These are phyloP conservation scores for Huntiella omanensis DNA, from an alignment of 2,329 filamentous ascomycete species.

Conservation along the genomic window DNA sequence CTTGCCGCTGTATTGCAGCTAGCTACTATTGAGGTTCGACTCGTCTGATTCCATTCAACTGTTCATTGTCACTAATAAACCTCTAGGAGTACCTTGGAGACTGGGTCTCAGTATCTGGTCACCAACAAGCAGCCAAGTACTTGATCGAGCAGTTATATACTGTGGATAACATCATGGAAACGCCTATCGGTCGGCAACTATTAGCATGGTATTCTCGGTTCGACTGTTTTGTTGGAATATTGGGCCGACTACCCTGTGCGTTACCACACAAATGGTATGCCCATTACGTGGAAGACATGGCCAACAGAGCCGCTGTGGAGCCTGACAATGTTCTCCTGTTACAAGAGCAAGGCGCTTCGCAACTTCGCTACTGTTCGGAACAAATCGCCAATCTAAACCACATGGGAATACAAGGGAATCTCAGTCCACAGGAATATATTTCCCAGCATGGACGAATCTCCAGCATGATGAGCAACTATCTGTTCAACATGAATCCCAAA, in stretches of 20 bases:
- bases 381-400: conserved; percentile 68
- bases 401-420: conserved; percentile 41
- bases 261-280: conserved; percentile 65
- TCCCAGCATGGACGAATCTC: conserved; percentile 38
- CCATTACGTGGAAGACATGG: conserved; percentile 29
- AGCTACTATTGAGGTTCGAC: conserved; percentile 71
- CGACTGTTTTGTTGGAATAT: conserved; percentile 65
- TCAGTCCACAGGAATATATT: conserved; percentile 46
- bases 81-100: conserved; percentile 79
- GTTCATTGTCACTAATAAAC: neutral
- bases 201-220: conserved; percentile 83
- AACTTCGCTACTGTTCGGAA: conserved; percentile 53
- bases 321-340: conserved; percentile 32
- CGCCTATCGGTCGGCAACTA: conserved; percentile 51
- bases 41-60: neutral
- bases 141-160: conserved; percentile 64
- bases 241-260: conserved; percentile 59
- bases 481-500: conserved; percentile 38
- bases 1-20: conserved; percentile 79
- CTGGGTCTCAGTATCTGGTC: conserved; percentile 82
- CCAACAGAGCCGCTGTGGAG: neutral
- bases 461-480: conserved; percentile 30
- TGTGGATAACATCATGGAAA: conserved; percentile 53
- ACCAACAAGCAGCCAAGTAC: conserved; percentile 74
- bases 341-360: conserved; percentile 46